Percentiles rank a stretch among this genome's conserved stretches.
phyloP scores from a whole-genome alignment of 2,329 filamentous ascomycete genomes.

The Neopestalotiopsis sp. region DNA sequence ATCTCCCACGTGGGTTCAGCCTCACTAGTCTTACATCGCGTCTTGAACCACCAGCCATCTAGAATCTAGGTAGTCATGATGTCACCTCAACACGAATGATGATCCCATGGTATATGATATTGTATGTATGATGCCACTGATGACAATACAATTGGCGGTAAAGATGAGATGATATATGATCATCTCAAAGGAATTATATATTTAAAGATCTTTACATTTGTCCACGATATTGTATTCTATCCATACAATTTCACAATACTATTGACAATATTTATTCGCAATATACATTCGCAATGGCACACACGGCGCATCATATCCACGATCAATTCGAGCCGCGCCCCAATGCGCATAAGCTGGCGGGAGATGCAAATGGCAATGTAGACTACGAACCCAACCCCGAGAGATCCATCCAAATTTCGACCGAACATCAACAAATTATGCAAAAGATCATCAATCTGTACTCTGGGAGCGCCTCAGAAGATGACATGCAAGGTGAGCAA shows the following conservation, averaged over 20 bases:
- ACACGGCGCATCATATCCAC: constrained; percentile 2
- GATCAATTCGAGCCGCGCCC: constrained; percentile 22
- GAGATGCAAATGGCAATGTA: constrained; percentile 29
- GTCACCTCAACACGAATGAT: not conserved
- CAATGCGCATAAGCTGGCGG: constrained; percentile 15
- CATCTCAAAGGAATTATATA: no score
- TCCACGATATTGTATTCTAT: no score
- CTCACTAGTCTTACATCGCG: not conserved
- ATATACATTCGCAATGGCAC: not conserved
- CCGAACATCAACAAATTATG: constrained; percentile 44
- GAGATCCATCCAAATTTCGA: constrained; percentile 35
- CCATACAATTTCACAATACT: no score
- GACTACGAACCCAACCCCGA: constrained; percentile 48
- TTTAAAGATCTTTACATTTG: no score
- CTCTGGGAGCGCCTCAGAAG: constrained; percentile 49
- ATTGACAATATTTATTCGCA: not conserved
- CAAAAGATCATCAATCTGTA: constrained; percentile 49
- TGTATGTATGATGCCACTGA: not conserved
- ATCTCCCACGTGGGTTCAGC: not conserved
- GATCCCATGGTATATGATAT: not conserved
- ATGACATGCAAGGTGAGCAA: constrained; percentile 44
- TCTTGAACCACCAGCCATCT: not conserved
- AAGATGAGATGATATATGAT: no score
- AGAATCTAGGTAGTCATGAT: not conserved
- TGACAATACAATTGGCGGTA: not conserved